Evolutionary conservation across 306 rosid genomes (phyloP), one percentile per base, ranked within the genome.

Genomic region (Dryas drummondii): DNA sequence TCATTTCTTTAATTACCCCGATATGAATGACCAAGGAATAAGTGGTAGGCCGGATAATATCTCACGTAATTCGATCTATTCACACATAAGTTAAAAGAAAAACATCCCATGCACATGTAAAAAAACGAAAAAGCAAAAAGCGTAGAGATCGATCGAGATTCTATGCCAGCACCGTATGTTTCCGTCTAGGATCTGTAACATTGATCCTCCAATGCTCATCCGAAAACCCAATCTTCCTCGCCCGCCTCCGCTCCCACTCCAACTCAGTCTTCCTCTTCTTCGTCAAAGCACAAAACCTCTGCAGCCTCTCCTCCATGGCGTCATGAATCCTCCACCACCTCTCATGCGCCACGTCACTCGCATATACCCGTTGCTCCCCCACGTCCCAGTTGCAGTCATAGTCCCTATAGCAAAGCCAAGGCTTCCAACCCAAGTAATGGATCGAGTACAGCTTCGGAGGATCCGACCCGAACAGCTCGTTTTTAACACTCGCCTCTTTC

Each of bases 371-470:
- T 15, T 89, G 92, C 40, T 87, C 90, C 26, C 45, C 74, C 9
- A 82, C 73, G 49, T 92, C 91, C 97, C 97, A 94, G 16, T 94
- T 94, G 52, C 98, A 94, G 17, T 94, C 98, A 16, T 94, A 94
- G 74, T 94, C 98, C 47, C 97, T 88, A 6, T 94, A 94, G 3
- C 98, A 94, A 17, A 82, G 81, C 98, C 97, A 94, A 0, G 97
- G 98, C 87, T 94, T 94, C 82, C 89, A 60, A 0, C 97, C 98
- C 12, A 94, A 72, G 78, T 87, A 94, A 56, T 94, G 98, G 27
- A 94, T 86, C 1, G 93, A 61, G 50, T 91, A 94, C 6, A 94
- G 62, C 76, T 84, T 84, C 1, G 98, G 90, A 0, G 97, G 97
- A 9, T 94, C 92, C 0, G 98, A 83, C 2, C 88, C 90, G 19